These are phyloP conservation scores for Cryptosporidium baileyi DNA, from an alignment of 169 alveolate genomes.

Conservation along the genomic window DNA sequence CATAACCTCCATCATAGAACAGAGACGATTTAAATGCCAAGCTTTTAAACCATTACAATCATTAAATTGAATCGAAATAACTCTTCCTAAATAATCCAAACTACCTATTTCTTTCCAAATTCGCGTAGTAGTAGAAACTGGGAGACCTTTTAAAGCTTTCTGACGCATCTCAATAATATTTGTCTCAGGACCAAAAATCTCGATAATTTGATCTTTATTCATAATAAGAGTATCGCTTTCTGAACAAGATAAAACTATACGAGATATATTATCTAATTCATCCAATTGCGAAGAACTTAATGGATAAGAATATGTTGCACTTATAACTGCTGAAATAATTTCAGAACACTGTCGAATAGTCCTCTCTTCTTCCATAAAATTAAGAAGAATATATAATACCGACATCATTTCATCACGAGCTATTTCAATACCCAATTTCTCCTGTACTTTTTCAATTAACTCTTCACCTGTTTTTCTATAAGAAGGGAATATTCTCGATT, in stretches of 20 bases:
- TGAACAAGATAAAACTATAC: neutral
- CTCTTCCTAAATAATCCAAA: conserved; percentile 41
- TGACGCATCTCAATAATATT: conserved; percentile 51
- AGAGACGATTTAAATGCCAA: conserved; percentile 25
- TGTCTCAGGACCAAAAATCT: conserved; percentile 36
- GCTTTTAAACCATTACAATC: conserved; percentile 56
- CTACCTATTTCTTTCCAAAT: conserved; percentile 59
- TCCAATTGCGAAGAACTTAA: neutral
- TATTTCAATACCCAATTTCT: neutral
- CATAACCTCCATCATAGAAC: conserved; percentile 66
- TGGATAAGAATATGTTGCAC: conserved; percentile 2
- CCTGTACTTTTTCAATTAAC: neutral
- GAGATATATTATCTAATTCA: neutral
- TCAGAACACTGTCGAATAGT: conserved; percentile 29
- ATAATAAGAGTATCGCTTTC: neutral
- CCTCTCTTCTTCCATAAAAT: conserved; percentile 59
- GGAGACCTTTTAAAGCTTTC: neutral
- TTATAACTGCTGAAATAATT: conserved; percentile 3
- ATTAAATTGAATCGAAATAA: conserved; percentile 11
- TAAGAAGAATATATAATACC: conserved; percentile 15
- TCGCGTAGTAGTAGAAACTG: conserved; percentile 6
- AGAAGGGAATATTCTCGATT: conserved; percentile 36
- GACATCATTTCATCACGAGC: conserved; percentile 65
- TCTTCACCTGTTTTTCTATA: conserved; percentile 2
- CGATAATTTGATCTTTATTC: neutral